Base-by-base conservation (phyloP, 1,284 basidiomycete species). In the Coriolopsis trogii region DNA sequence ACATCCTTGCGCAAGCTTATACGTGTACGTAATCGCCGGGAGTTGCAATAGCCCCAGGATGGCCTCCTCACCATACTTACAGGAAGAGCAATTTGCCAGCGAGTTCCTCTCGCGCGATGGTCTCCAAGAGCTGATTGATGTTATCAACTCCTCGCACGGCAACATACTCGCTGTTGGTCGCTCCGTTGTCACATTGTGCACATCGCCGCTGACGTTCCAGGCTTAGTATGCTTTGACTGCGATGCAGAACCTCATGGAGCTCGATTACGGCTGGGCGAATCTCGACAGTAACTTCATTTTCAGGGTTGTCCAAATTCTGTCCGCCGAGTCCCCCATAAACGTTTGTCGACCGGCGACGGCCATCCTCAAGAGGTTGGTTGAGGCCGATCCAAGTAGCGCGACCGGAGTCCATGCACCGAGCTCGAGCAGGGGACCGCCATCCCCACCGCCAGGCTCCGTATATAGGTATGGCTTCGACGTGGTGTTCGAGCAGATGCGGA, bases 331-430 rank as follows among this genome's bases (percentile, higher is more conserved):
- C 36, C 81, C 87, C n/a, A 86, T 95, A 75, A 99, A 99, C 60
- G 90, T 98, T 58, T 92, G 93, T 61, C 86, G 95, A n/a, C 95
- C 95, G 10, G 94, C 95, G 1, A 97, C 94, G n/a, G 87, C 91
- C 38, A 95, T 96, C 52, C 78, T 96, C 53, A 91, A 93, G 73
- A 88, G 88, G 61, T 80, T 95, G 16, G 91, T 95, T 21, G 89
- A 91, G 65, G 90, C 89, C 8, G 88, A 91, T 62, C 87, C 88
- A 7, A 70, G 75, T 58, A 84, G 75, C 58, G 80, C 82, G 16
- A 80, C 85, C 2, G 84, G 83, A 6, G 73, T 79, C 1, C 66
- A 78, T 45, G 57, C 77, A 21, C 75, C 84, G 9, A 80, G 85
- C 60, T 84, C 86, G n/a, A 89, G 85, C 61, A 76, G 73, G 55